phyloP scores from a whole-genome alignment of 305 asterid genomes.

The Fraxinus xanthoxyloides region DNA sequence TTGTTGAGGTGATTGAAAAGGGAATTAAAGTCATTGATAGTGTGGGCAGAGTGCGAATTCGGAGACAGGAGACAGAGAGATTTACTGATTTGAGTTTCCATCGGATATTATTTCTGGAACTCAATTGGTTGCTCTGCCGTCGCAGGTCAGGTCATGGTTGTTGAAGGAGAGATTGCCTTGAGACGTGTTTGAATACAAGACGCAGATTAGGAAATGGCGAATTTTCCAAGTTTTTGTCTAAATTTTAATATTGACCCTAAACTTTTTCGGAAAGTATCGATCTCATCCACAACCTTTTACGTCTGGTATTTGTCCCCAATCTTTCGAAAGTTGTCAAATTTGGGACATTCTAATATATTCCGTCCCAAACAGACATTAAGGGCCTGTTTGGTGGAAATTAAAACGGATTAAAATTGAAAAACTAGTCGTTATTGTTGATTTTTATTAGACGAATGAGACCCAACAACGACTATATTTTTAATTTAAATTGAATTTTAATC shows the following conservation, averaged over 20 bases:
- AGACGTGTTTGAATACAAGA: constrained; percentile 4
- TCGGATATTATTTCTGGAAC: constrained; percentile 20
- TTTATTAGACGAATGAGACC: too few species aligned
- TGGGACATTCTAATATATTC: too few species aligned
- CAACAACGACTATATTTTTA: too few species aligned
- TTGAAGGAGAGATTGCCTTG: background rate
- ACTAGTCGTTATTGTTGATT: too few species aligned
- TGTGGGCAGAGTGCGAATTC: constrained; percentile 25
- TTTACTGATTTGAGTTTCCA: constrained; percentile 49
- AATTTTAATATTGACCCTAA: background rate
- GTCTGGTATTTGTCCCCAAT: too few species aligned
- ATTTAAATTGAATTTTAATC: too few species aligned
- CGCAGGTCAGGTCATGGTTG: background rate
- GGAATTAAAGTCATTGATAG: constrained; percentile 55
- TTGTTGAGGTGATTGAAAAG: constrained; percentile 62
- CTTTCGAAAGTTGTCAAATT: too few species aligned
- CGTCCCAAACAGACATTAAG: too few species aligned
- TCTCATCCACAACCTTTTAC: background rate
- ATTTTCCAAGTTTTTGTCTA: background rate
- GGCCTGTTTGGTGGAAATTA: too few species aligned
- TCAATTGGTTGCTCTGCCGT: background rate
- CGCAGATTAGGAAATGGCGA: background rate
- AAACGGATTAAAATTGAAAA: too few species aligned
- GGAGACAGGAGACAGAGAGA: constrained; percentile 45
- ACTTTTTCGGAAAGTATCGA: background rate